Percentiles rank a stretch among this genome's conserved stretches.
These are phyloP conservation scores for Tolypocladium album DNA, from an alignment of 2,329 filamentous ascomycete species.

Conservation along the genomic window DNA sequence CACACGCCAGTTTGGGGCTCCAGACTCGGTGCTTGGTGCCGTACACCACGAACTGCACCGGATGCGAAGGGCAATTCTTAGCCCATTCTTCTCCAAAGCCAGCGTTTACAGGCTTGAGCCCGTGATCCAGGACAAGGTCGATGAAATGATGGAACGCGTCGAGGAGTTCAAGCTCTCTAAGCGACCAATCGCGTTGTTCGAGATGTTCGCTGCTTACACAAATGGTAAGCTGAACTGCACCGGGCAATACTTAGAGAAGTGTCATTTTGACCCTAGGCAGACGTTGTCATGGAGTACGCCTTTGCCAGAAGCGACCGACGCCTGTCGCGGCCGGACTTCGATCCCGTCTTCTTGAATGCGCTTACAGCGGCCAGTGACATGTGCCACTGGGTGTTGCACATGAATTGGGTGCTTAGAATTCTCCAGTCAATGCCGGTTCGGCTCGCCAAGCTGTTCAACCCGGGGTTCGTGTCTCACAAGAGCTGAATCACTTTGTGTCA, in stretches of 20 bases:
- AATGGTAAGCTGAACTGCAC: background rate
- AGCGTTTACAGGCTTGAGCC: background rate
- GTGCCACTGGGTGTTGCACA: background rate
- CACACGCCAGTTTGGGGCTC: background rate
- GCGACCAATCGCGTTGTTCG: background rate
- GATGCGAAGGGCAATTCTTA: background rate
- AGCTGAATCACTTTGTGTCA: background rate
- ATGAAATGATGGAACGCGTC: background rate
- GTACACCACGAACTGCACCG: background rate
- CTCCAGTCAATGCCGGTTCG: background rate
- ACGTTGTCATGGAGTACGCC: background rate
- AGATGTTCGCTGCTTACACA: background rate
- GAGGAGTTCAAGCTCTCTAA: background rate
- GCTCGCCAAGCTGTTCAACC: background rate
- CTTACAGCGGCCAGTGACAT: background rate
- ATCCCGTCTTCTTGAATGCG: background rate
- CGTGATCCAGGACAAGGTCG: background rate
- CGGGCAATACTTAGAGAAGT: too few relatives aligned
- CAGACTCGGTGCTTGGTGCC: background rate
- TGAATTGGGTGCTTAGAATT: background rate
- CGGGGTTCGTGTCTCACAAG: background rate
- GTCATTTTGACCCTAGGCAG: background rate
- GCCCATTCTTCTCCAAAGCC: background rate
- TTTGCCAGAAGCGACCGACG: background rate
- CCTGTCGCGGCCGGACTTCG: background rate